Evolutionary conservation across 495 filamentous ascomycete species (phyloP).

Genomic region (Talaromyces thailandensis): DNA sequence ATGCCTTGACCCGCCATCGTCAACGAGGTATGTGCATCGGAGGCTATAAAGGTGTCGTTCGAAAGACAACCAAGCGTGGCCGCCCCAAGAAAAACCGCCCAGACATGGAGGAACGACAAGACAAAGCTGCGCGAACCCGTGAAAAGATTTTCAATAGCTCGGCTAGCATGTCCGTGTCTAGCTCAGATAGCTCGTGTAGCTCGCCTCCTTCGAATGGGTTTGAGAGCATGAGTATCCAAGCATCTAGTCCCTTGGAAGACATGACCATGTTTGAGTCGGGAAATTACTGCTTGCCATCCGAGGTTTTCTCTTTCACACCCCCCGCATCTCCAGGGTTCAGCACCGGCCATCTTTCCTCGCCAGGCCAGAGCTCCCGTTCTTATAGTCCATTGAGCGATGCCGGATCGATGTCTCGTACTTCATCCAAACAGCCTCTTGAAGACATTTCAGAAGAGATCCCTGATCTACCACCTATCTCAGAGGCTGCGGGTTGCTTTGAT

Average conservation of each 20-base stretch:
- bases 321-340: slow-evolving; percentile 36
- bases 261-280: slow-evolving; percentile 29
- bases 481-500: slow-evolving; percentile 24
- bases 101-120: slow-evolving; percentile 56
- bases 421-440: slow-evolving; percentile 15
- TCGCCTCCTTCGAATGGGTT: slow-evolving; percentile 26
- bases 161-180: slow-evolving; percentile 23
- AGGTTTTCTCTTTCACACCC: slow-evolving; percentile 38
- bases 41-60: slow-evolving; percentile 74
- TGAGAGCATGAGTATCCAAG: slow-evolving; percentile 37
- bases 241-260: slow-evolving; percentile 31
- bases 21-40: slow-evolving; percentile 94
- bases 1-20: slow-evolving; percentile 87
- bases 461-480: slow-evolving; percentile 17
- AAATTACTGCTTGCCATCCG: slow-evolving; percentile 31
- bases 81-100: slow-evolving; percentile 56
- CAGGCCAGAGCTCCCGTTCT: slow-evolving; percentile 36
- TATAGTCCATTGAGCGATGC: slow-evolving; percentile 33
- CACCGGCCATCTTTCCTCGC: slow-evolving; percentile 36
- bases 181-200: slow-evolving; percentile 20
- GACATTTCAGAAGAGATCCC: slow-evolving; percentile 16
- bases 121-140: slow-evolving; percentile 48
- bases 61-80: slow-evolving; percentile 59
- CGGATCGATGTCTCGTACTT: slow-evolving; percentile 28
- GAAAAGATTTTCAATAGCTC: slow-evolving; percentile 34